Conservation (phyloP, 441 rosid genomes). For the Lagerstroemia fauriei region DNA sequence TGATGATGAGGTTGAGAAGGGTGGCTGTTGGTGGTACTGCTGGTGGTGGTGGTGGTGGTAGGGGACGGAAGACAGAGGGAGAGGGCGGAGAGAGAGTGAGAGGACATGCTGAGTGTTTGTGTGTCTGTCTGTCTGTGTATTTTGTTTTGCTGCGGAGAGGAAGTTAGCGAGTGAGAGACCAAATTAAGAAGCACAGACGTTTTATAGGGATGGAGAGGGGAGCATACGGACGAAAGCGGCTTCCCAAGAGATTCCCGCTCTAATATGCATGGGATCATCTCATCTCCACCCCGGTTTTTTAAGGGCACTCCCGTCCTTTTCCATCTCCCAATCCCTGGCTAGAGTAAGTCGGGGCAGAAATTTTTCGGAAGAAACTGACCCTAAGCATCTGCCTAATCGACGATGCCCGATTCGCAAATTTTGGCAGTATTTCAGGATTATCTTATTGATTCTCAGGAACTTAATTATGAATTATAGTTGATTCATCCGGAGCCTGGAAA, state of each 20-base stretch:
- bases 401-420: too few species aligned
- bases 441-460: too few species aligned
- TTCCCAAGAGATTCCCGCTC: slow-evolving; percentile 45
- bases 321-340: background rate
- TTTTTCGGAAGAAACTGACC: too few species aligned
- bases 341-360: too few species aligned
- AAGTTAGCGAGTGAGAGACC: background rate
- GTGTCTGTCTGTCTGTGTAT: background rate
- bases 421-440: too few species aligned
- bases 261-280: slow-evolving; percentile 41
- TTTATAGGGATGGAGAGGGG: slow-evolving; percentile 18
- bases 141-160: background rate
- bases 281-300: slow-evolving; percentile 29
- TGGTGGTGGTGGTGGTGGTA: background rate
- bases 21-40: slow-evolving; percentile 25
- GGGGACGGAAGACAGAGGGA: slow-evolving; percentile 3
- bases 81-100: slow-evolving; percentile 16
- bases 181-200: background rate
- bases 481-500: too few species aligned
- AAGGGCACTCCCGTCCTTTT: background rate
- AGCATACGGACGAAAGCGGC: slow-evolving; percentile 40
- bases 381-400: too few species aligned
- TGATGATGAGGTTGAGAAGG: background rate
- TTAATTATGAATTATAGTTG: too few species aligned
- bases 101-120: slow-evolving; percentile 27